These are phyloP conservation scores for Tetrapisispora fleetii DNA, from an alignment of 805 yeast species.

Conservation along the genomic window DNA sequence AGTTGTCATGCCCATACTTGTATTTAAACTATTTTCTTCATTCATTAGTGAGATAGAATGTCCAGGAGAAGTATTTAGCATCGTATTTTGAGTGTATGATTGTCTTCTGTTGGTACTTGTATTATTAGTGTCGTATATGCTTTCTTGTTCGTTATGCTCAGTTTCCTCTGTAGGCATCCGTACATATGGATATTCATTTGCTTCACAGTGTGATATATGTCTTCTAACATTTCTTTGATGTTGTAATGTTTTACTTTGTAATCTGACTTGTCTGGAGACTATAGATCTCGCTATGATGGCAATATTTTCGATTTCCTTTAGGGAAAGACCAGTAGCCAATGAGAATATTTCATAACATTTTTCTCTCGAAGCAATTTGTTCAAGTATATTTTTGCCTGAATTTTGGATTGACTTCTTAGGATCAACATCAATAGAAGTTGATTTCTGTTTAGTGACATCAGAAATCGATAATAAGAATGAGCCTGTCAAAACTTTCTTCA, in stretches of 20 bases:
- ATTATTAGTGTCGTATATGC: background rate
- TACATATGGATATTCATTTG: background rate
- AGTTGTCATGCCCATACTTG: background rate
- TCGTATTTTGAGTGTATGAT: background rate
- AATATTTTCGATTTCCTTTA: slow-evolving; percentile 16
- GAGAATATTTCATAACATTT: slow-evolving; percentile 9
- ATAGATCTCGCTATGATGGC: slow-evolving; percentile 21
- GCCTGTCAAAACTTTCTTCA: slow-evolving; percentile 16
- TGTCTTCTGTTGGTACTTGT: background rate
- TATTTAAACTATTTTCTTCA: background rate
- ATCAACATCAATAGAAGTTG: background rate
- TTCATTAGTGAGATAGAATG: background rate
- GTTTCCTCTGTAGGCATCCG: background rate
- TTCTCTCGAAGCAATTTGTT: slow-evolving; percentile 10
- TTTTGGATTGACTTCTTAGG: background rate
- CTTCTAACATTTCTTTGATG: background rate
- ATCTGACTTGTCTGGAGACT: slow-evolving; percentile 11
- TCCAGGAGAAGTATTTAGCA: background rate
- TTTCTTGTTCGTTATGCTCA: background rate
- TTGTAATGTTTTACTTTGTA: slow-evolving; percentile 5
- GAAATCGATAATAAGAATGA: slow-evolving; percentile 16
- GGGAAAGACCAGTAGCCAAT: slow-evolving; percentile 16
- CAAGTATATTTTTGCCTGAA: slow-evolving; percentile 1
- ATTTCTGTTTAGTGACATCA: background rate
- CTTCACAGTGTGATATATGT: background rate